These are phyloP conservation scores for Cyberlindnera lachancei DNA, from an alignment of 805 yeast genomes.

Conservation along the genomic window DNA sequence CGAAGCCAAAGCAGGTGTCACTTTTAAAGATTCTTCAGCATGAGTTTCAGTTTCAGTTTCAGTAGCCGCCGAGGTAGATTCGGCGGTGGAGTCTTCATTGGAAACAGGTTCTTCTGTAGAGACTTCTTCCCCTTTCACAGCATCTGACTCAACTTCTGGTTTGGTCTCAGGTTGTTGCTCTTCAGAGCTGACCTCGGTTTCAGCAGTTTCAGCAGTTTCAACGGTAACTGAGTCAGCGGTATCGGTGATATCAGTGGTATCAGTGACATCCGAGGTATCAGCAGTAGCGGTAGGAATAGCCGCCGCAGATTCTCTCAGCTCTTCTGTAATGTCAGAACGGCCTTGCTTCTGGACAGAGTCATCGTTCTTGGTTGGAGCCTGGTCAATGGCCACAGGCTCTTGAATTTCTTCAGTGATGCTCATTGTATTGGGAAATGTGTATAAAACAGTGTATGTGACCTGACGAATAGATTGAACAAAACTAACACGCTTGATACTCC, in stretches of 20 bases:
- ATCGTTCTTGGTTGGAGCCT: no score
- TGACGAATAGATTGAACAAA: no score
- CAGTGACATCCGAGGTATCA: no score
- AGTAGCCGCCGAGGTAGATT: not conserved
- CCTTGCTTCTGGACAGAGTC: no score
- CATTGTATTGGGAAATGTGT: no score
- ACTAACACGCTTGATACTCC: no score
- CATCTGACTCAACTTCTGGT: not conserved
- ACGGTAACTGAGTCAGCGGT: not conserved
- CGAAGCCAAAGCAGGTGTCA: conserved; percentile 58
- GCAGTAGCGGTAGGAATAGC: no score
- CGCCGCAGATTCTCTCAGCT: no score
- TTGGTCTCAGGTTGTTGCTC: not conserved
- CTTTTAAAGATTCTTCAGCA: conserved; percentile 16
- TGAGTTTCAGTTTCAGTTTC: not conserved
- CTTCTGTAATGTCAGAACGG: no score
- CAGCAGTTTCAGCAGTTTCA: not conserved
- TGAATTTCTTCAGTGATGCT: no score
- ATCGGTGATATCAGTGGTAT: not conserved
- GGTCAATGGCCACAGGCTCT: no score
- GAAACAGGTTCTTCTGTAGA: not conserved
- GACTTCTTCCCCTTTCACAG: not conserved
- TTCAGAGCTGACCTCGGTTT: not conserved
- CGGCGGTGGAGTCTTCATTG: not conserved
- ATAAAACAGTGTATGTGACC: no score